Conservation (phyloP, 805 yeast species). For the Jamesozyma rosinii region DNA sequence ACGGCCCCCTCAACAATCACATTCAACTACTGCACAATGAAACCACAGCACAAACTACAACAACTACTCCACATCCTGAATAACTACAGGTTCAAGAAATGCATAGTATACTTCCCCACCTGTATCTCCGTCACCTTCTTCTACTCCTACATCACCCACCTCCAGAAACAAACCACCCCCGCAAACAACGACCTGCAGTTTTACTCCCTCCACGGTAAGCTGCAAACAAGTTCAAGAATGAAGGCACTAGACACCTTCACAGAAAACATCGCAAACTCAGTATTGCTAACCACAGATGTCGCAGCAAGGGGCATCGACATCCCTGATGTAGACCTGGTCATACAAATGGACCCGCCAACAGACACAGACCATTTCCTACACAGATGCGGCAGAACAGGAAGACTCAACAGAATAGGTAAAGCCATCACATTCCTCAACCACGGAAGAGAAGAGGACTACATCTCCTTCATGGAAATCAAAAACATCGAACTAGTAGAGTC, state of each 20-base stretch:
- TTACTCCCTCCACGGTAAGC: constrained; percentile 82
- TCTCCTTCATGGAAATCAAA: constrained; percentile 71
- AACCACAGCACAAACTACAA: constrained; percentile 55
- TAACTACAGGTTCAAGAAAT: constrained; percentile 56
- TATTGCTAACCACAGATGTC: constrained; percentile 90
- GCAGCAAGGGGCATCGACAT: constrained; percentile 96
- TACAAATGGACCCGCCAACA: constrained; percentile 92
- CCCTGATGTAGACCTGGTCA: constrained; percentile 85
- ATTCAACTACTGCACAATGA: constrained; percentile 49
- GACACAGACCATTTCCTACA: constrained; percentile 88
- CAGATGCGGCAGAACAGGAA: constrained; percentile 89
- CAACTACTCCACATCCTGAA: constrained; percentile 44
- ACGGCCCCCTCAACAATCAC: constrained; percentile 55
- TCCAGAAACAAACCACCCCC: constrained; percentile 29
- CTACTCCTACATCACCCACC: constrained; percentile 43
- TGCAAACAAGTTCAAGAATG: constrained; percentile 69
- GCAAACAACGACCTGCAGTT: constrained; percentile 32
- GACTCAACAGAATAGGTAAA: constrained; percentile 78
- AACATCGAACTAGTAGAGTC: constrained; percentile 42
- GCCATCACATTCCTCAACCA: constrained; percentile 65
- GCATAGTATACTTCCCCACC: constrained; percentile 88
- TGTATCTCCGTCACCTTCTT: constrained; percentile 76
- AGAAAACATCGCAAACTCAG: constrained; percentile 39
- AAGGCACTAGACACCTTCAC: constrained; percentile 60
- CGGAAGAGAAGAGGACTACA: constrained; percentile 73